These are phyloP conservation scores for Globisporangium nagaii DNA, from an alignment of 352 stramenopile genomes.

Conservation along the genomic window DNA sequence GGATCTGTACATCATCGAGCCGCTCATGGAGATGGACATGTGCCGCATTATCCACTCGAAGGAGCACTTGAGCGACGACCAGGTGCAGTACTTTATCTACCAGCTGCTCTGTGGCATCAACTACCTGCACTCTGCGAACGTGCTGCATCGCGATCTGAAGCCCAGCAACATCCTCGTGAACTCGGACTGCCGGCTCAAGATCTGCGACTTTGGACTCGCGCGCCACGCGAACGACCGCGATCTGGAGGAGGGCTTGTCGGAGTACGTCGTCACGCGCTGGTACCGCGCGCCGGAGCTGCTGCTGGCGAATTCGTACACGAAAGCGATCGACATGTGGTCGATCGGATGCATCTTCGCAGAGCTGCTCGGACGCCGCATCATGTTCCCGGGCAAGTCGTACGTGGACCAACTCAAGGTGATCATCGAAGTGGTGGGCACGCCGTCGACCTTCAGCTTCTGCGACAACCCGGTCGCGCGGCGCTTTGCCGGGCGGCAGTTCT, in stretches of 20 bases:
- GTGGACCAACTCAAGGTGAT: slow-evolving; percentile 87
- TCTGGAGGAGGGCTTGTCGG: slow-evolving; percentile 76
- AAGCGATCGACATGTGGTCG: slow-evolving; percentile 93
- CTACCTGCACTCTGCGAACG: slow-evolving; percentile 94
- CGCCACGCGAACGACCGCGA: slow-evolving; percentile 76
- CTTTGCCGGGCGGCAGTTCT: slow-evolving; percentile 80
- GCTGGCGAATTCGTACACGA: slow-evolving; percentile 79
- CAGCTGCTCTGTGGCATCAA: slow-evolving; percentile 93
- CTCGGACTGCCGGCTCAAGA: slow-evolving; percentile 84
- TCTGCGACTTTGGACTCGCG: slow-evolving; percentile 88
- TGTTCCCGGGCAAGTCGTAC: slow-evolving; percentile 84
- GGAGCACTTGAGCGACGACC: slow-evolving; percentile 89
- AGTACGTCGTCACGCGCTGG: slow-evolving; percentile 94
- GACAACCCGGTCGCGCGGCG: slow-evolving; percentile 78
- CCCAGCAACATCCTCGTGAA: slow-evolving; percentile 97
- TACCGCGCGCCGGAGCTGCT: slow-evolving; percentile 86
- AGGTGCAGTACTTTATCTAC: slow-evolving; percentile 96
- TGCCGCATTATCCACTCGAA: slow-evolving; percentile 86
- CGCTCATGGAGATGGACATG: slow-evolving; percentile 98
- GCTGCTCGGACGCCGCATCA: slow-evolving; percentile 87
- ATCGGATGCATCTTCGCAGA: slow-evolving; percentile 99
- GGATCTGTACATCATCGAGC: slow-evolving; percentile 97
- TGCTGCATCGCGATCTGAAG: slow-evolving; percentile 96
- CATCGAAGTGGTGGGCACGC: slow-evolving; percentile 80
- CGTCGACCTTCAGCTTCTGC: slow-evolving; percentile 80